Conservation (phyloP, 257 asterid genomes). For the Rhazya stricta region DNA sequence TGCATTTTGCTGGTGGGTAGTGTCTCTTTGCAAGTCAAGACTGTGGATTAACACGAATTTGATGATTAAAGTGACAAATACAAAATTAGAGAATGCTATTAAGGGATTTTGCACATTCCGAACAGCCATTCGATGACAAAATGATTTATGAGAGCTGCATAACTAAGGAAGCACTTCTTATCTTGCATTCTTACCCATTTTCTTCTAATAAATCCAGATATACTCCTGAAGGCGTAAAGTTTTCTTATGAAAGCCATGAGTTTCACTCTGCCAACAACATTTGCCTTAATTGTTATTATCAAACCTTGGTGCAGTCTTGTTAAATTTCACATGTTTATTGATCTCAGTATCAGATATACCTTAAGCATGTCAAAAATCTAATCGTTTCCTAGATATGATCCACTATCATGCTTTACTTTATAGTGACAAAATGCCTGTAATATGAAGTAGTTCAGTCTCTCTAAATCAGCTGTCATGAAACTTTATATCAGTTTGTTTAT, state of each 20-base stretch:
- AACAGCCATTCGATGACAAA: not conserved
- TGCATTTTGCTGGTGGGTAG: not conserved
- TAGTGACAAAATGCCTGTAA: not conserved
- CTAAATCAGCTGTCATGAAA: not conserved
- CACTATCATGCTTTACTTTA: not conserved
- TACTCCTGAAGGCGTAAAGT: not conserved
- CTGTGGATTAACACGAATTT: not conserved
- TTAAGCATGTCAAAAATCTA: not conserved
- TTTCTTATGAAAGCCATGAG: not conserved
- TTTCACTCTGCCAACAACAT: not conserved
- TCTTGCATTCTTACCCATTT: not conserved
- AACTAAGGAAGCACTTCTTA: not conserved
- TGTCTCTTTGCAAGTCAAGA: not conserved
- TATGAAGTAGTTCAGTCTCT: not conserved
- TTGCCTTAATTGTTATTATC: not conserved
- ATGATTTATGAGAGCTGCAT: too few species aligned
- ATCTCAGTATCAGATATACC: not conserved
- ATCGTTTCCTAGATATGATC: not conserved
- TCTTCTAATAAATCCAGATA: not conserved
- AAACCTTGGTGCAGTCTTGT: not conserved
- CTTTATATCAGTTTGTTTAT: not conserved
- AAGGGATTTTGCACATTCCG: not conserved
- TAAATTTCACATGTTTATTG: not conserved
- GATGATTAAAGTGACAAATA: too few species aligned
- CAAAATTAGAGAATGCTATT: not conserved